Percentiles rank a stretch among this genome's conserved stretches.
phyloP scores from a whole-genome alignment of 1,139 yeast genomes.

The Debaryomycetaceae sp. region DNA sequence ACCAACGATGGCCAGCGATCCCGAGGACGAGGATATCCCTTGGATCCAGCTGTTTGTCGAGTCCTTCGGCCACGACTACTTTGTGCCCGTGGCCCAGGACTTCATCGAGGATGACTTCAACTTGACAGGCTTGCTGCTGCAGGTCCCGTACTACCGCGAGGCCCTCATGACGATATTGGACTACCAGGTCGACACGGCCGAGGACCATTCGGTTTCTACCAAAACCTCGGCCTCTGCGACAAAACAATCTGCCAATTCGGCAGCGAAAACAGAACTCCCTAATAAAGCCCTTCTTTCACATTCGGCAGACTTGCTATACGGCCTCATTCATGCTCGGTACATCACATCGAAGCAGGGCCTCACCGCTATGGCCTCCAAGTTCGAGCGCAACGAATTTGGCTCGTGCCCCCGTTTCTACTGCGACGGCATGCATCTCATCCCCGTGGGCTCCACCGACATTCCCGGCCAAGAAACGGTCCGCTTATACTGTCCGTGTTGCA shows the following conservation, averaged over 20 bases:
- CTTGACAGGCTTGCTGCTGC: constrained; percentile 74
- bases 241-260: constrained; percentile 2
- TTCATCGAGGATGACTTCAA: constrained; percentile 96
- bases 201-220: constrained; percentile 16
- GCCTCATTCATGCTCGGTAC: constrained; percentile 87
- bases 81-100: constrained; percentile 86
- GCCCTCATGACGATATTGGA: constrained; percentile 80
- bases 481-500: constrained; percentile 88
- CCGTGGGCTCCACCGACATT: constrained; percentile 84
- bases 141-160: constrained; percentile 85
- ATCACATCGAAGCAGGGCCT: constrained; percentile 85
- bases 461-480: constrained; percentile 90
- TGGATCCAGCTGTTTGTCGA: constrained; percentile 91
- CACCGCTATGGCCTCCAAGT: constrained; percentile 92
- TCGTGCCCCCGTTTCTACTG: constrained; percentile 85
- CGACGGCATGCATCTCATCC: constrained; percentile 85
- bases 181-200: constrained; percentile 73
- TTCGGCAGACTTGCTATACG: constrained; percentile 85
- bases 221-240: constrained; percentile 4
- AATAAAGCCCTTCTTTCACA: constrained; percentile 73
- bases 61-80: constrained; percentile 83
- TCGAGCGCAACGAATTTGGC: constrained; percentile 83
- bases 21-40: constrained; percentile 56
- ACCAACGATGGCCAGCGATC: constrained; percentile 29
- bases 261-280: constrained; percentile 36